Evolutionary conservation across 2,329 filamentous ascomycete genomes (phyloP), one percentile per base, ranked within the genome.

Genomic region (Bipolaris victoriae): DNA sequence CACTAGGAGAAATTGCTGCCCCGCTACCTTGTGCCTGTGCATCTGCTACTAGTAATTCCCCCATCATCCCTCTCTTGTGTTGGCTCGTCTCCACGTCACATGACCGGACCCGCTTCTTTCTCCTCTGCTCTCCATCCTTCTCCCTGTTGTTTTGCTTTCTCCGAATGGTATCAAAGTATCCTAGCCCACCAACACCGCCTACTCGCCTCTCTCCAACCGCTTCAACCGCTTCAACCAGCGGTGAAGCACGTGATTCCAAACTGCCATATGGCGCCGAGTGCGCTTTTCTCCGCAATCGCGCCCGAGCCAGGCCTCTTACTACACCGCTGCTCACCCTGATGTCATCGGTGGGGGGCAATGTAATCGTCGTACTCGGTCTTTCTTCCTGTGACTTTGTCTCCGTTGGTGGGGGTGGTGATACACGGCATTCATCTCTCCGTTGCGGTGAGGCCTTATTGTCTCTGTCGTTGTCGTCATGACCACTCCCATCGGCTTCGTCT

Each of bases 201-300:
- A 66, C 71, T 64, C 70, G 62, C 57, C 68, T 64, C 29, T 66
- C 69, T 18, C 54, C 61, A 26, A 69, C 61, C 22, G 26, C 26
- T 29, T 29, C 26, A 29, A 29, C 26, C 29, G 67, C 69, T 18
- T 55, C 61, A 26, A 69, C 61, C 22, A 67, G 64, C 39, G 49
- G 45, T 37, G 49, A 54, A 11, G 45, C 50, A 5, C 45, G 33
- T 16, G 60, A 35, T 20, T 41, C 33, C 31, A 66, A 51, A 7
- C 52, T 40, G 36, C 63, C 65, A 44, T 66, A 55, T 16, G 68
- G 68, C 24, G 67, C 64, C 2, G 67, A 70, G 5, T 55, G 55
- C 29, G 64, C 57, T 44, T 69, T 73, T 37, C 55, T 62, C 41
- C 41, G 52, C 39, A 66, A 18, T 40, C 46, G 61, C 10, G 65